These are phyloP conservation scores for Lojkania enalia DNA, from an alignment of 2,329 filamentous ascomycete species.

Conservation along the genomic window DNA sequence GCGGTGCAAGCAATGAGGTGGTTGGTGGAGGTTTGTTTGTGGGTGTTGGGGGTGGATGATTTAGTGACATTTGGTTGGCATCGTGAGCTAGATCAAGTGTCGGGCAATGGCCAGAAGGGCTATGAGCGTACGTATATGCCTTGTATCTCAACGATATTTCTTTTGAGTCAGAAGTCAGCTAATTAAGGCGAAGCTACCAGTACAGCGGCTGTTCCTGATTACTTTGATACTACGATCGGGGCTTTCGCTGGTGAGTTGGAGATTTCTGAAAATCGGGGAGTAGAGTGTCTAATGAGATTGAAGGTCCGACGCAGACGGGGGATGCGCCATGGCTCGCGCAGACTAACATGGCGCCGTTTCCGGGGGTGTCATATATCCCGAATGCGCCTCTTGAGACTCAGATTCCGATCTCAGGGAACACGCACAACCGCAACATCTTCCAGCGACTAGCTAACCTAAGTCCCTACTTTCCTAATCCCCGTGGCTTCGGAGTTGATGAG, in stretches of 20 bases:
- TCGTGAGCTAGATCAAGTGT: too few relatives aligned
- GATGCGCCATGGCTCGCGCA: slow-evolving; percentile 70
- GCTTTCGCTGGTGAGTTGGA: slow-evolving; percentile 29
- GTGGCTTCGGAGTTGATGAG: slow-evolving; percentile 73
- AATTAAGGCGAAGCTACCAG: too few relatives aligned
- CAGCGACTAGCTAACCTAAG: slow-evolving; percentile 69
- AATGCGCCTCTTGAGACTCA: slow-evolving; percentile 73
- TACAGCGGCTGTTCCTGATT: slow-evolving; percentile 35
- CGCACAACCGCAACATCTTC: slow-evolving; percentile 67
- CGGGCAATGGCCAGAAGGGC: too few relatives aligned
- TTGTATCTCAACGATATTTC: too few relatives aligned
- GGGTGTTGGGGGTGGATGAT: too few relatives aligned
- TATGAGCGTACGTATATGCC: too few relatives aligned
- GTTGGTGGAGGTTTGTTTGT: too few relatives aligned
- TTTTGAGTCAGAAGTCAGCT: too few relatives aligned
- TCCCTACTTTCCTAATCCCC: slow-evolving; percentile 69
- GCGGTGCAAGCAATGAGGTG: too few relatives aligned
- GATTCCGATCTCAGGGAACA: slow-evolving; percentile 64
- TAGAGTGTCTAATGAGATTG: too few relatives aligned
- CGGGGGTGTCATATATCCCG: slow-evolving; percentile 64
- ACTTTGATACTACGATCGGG: slow-evolving; percentile 37
- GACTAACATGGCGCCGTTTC: slow-evolving; percentile 68
- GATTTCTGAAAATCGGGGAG: slow-evolving; percentile 8
- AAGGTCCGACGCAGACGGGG: slow-evolving; percentile 71
- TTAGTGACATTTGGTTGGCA: too few relatives aligned